Base-by-base conservation (phyloP, 2,329 filamentous ascomycete species). In the Penicillium sp. region DNA sequence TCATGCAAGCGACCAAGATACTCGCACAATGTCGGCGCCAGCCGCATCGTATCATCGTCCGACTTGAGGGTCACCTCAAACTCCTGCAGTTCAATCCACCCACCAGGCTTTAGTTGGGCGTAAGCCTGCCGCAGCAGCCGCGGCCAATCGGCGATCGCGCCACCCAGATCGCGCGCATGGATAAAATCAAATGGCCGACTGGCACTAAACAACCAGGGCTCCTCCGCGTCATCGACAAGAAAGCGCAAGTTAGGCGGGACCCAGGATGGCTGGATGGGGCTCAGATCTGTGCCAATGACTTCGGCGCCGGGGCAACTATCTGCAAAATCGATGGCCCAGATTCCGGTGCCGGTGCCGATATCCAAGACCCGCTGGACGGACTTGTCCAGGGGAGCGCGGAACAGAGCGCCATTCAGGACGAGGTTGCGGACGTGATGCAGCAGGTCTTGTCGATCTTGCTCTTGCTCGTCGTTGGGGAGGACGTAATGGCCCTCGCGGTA, bases 21-120 rank as follows among this genome's bases (percentile, higher is more conserved):
- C 50, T 73, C 64, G 27, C 60, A 62, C 50, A 72, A 59, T 22
- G 63, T 64, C 27, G 66, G 61, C 4, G 71, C 72, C 31, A 69
- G 63, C 31, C 60, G 58, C 4, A 68, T 49, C 1, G 70, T 67
- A 10, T 69, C 66, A 54, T 76, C 72, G 18, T 75, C 73, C 19
- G 70, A 68, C 24, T 63, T 70, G 33, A 72, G 63, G 18, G 61
- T 69, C 6, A 70, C 65, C 11, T 69, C 68, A 60, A 66, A 71
- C 39, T 72, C 69, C 46, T 82, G 79, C 40, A 82, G 69, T 60
- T 84, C 82, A 27, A 84, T 67, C 69, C 78, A 84, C 16, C 82
- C 82, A 5, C 81, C 81, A 0, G 81, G 81, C 54, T 76, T 77
- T 9, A 84, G 76, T 69, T 69, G 58, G 13, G 59, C 40, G 36